Percentiles rank a stretch among this genome's conserved stretches.
These are phyloP conservation scores for Cruciata laevipes DNA, from an alignment of 257 asterid genomes.

Conservation along the genomic window DNA sequence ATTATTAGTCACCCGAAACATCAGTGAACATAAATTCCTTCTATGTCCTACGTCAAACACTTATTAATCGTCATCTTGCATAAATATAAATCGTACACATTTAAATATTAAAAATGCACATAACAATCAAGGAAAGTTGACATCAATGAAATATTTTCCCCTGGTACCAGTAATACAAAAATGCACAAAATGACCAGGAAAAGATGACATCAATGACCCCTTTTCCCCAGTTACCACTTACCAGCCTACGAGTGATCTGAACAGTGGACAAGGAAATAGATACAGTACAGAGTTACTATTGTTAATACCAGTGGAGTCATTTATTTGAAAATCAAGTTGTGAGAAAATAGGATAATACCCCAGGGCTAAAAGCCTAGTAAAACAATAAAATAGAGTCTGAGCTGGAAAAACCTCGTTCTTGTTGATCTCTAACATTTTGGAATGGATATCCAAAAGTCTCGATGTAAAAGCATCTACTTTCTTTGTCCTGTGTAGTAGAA, in stretches of 20 bases:
- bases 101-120: background rate
- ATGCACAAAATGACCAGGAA: background rate
- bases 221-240: background rate
- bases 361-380: no score
- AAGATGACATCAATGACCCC: background rate
- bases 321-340: background rate
- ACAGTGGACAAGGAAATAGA: background rate
- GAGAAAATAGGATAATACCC: background rate
- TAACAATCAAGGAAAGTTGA: background rate
- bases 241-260: background rate
- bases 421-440: constrained; percentile 37
- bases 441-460: constrained; percentile 37
- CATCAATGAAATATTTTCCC: background rate
- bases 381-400: background rate
- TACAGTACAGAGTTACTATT: background rate
- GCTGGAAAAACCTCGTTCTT: constrained; percentile 29
- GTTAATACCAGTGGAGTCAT: background rate
- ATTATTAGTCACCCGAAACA: no score
- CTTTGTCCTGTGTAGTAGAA: constrained; percentile 30
- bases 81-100: no score
- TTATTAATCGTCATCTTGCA: background rate
- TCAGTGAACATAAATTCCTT: background rate
- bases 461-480: constrained; percentile 40
- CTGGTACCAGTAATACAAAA: background rate
- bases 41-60: no score